A percentile compares a stretch with the other conserved stretches of the same genome.
Conservation (phyloP, 129 eudicot species). For the Heracleum sosnowskyi region DNA sequence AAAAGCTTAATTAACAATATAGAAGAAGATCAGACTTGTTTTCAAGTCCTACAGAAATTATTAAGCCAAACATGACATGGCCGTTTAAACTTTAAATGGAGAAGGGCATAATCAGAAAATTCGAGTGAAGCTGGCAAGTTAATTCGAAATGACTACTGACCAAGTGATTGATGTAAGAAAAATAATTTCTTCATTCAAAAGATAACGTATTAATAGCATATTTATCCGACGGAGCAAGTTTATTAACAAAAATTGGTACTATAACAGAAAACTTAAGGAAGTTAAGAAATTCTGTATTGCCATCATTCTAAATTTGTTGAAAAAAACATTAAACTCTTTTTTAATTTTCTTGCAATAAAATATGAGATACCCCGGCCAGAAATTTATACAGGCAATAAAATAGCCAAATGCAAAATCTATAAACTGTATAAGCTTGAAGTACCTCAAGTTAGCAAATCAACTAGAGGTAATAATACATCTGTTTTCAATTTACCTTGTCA, state of each 20-base stretch:
- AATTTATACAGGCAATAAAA: neutral
- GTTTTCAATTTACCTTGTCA: conserved; percentile 39
- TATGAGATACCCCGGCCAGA: neutral
- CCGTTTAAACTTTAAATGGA: too few species aligned
- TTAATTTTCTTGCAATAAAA: neutral
- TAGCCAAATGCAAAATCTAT: neutral
- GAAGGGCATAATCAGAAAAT: neutral
- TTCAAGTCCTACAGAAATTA: neutral
- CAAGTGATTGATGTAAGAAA: neutral
- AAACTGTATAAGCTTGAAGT: neutral
- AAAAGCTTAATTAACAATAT: neutral
- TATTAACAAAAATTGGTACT: neutral
- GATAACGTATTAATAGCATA: neutral
- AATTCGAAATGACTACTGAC: neutral
- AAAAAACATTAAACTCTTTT: neutral
- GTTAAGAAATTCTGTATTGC: neutral
- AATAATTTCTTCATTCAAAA: neutral
- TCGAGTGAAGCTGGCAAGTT: neutral
- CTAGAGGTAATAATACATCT: neutral
- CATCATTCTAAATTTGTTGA: neutral
- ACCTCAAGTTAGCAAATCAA: neutral
- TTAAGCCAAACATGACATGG: neutral
- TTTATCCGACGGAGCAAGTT: neutral
- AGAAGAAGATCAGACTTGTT: neutral
- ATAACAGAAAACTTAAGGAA: neutral